Conservation (phyloP, 2,329 filamentous ascomycete genomes). For the Ophiosphaerella herpotricha region DNA sequence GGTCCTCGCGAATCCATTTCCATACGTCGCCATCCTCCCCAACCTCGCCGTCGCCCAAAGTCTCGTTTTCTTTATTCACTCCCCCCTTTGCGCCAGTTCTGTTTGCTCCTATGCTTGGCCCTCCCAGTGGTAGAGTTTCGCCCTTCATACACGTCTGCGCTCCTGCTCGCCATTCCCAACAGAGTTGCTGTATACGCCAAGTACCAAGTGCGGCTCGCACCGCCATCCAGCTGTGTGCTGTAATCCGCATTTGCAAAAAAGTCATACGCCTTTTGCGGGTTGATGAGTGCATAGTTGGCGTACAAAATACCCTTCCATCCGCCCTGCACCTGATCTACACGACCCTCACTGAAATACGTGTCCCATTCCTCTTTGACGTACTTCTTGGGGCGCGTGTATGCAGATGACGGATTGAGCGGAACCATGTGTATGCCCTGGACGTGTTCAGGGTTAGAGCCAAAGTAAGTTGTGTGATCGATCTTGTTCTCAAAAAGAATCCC, state of each 20-base stretch:
- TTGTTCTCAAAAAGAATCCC: slow-evolving; percentile 93
- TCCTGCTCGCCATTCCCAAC: slow-evolving; percentile 10
- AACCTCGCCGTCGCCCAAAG: not conserved
- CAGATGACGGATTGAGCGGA: slow-evolving; percentile 71
- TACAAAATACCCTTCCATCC: slow-evolving; percentile 89
- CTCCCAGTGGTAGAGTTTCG: not conserved
- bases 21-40: no score
- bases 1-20: no score
- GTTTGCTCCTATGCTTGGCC: not conserved
- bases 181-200: slow-evolving; percentile 43
- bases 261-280: slow-evolving; percentile 70
- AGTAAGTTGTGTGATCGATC: slow-evolving; percentile 88
- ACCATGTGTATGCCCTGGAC: slow-evolving; percentile 84
- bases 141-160: not conserved
- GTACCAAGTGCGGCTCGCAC: slow-evolving; percentile 60
- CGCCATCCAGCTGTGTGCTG: slow-evolving; percentile 76
- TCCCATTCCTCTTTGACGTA: slow-evolving; percentile 76
- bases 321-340: slow-evolving; percentile 67
- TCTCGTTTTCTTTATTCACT: not conserved
- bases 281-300: slow-evolving; percentile 78
- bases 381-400: slow-evolving; percentile 67
- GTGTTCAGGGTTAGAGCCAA: slow-evolving; percentile 70
- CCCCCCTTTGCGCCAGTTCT: not conserved
- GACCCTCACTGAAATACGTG: slow-evolving; percentile 73
- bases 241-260: slow-evolving; percentile 76